Evolutionary conservation across 2,329 filamentous ascomycete genomes (phyloP), one percentile per base, ranked within the genome.

Genomic region (Ceratocystis lukuohia): DNA sequence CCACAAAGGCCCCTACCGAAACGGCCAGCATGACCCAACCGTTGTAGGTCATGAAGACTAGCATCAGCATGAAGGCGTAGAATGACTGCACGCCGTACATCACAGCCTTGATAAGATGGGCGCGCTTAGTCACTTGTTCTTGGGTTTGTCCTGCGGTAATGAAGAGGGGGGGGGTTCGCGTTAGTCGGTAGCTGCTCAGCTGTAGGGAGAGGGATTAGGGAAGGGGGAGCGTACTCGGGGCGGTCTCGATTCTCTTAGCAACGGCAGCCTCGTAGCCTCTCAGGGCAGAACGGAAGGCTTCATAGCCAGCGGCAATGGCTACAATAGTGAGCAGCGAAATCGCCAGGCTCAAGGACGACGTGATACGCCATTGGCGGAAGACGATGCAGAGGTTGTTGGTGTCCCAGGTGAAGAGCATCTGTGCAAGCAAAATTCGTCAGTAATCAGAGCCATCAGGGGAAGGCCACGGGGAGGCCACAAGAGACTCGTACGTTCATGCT

Each of bases 11-110:
- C 17, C 94, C 94, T 8, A 95, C 79, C 0, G 88, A 88, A 17
- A 97, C 92, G 2, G 93, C 84, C 70, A 96, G 77, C 94, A 99
- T 99, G 71, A 99, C 86, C 87, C 89, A 96, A 66, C 94, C 94
- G 73, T 99, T 99, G 78, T 99, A 99, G n/a, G 94, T 99, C 94
- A 99, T 99, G 77, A 99, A 99, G 25, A 99, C 78, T 69, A 99
- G 81, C 94, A 99, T 99, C 74, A 99, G 92, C 82, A 99, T 97
- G 73, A 99, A 97, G 61, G 92, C 95, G 76, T 99, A 99, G 76
- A 97, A 97, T 71, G 94, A 95, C 80, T 99, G 94, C 64, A 94
- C 76, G 22, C 87, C 93, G 79, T 99, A 99, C 66, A 99, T 78
- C 41, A 83, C 76, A 33, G 89, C 89, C 80, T 96, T 93, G 75